Base-by-base conservation (phyloP, 2,329 filamentous ascomycete genomes). In the Colletotrichum lini region DNA sequence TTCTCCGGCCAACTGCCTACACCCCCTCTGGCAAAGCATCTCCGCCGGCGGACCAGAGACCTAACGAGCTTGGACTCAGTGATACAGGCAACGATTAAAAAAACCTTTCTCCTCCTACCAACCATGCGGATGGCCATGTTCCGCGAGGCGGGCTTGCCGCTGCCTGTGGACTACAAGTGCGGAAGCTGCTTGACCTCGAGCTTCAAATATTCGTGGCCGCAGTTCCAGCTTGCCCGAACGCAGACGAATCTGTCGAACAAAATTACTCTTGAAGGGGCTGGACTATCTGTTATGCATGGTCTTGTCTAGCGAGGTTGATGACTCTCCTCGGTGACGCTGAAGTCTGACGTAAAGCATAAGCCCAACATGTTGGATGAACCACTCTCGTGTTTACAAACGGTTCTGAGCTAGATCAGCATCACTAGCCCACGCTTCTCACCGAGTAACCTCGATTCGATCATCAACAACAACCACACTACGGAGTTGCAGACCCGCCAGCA, bases 121-220 rank as follows among this genome's bases (percentile, higher is more conserved):
- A n/a, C n/a, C n/a, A n/a, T n/a, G n/a, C n/a, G n/a, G n/a, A n/a
- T n/a, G n/a, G n/a, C 16, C 16, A 59, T 26, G 5, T 65, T 59
- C 26, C 38, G 40, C 9, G 23, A 65, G 18, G 38, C 53, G 1
- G 53, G 61, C 2, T 0, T 65, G 1, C n/a, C 12, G 13, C 26
- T 58, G 1, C 45, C 61, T 1, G 13, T 10, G 10, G 23, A 44
- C 13, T 65, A 61, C 21, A 40, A 65, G 2, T 30, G 30, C 6
- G 66, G 66, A 4, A 8, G 8, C 1, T 68, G 60, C 44, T 68
- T 68, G 5, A 52, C 65, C 0, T 58, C 65, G 9, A 44, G 21
- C 16, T 65, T 65, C 18, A 58, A 50, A 10, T 68, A 60, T 35
- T 65, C 65, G 12, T 15, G 65, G 0, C 52, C 44, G 13, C 65